phyloP scores from a whole-genome alignment of 352 stramenopile genomes.

The Pythium guiyangense region DNA sequence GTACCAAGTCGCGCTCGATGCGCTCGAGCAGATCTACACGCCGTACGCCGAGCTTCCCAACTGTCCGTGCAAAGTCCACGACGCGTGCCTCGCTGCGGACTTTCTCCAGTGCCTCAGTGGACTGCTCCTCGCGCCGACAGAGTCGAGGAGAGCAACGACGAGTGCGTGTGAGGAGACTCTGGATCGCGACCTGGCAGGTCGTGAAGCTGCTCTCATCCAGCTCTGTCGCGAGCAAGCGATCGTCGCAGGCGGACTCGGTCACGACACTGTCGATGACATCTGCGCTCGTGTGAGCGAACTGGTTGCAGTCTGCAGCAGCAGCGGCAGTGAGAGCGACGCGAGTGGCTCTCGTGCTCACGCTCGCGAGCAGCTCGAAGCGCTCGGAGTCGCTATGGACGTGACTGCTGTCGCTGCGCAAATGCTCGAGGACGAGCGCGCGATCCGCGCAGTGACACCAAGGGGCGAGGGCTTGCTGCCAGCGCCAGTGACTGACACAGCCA shows the following conservation, averaged over 20 bases:
- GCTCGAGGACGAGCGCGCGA: neutral
- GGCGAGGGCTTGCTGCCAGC: conserved; percentile 16
- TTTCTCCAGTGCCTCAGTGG: conserved; percentile 38
- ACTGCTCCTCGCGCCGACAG: conserved; percentile 17
- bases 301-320: neutral
- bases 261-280: neutral
- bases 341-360: neutral
- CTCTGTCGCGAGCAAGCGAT: conserved; percentile 3
- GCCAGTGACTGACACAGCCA: conserved; percentile 11
- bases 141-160: neutral
- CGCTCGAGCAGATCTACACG: conserved; percentile 28
- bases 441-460: neutral
- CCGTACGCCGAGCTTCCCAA: conserved; percentile 34
- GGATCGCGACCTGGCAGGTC: neutral
- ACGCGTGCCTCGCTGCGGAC: conserved; percentile 43
- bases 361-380: conserved; percentile 2
- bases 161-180: neutral
- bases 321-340: neutral
- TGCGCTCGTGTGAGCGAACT: conserved; percentile 1
- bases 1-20: conserved; percentile 37
- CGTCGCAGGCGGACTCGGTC: conserved; percentile 1
- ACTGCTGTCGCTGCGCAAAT: neutral
- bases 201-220: conserved; percentile 2
- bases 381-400: conserved; percentile 17
- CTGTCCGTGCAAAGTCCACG: conserved; percentile 38